phyloP scores from a whole-genome alignment of 106 monocot species.

The Platanthera guangdongensis region DNA sequence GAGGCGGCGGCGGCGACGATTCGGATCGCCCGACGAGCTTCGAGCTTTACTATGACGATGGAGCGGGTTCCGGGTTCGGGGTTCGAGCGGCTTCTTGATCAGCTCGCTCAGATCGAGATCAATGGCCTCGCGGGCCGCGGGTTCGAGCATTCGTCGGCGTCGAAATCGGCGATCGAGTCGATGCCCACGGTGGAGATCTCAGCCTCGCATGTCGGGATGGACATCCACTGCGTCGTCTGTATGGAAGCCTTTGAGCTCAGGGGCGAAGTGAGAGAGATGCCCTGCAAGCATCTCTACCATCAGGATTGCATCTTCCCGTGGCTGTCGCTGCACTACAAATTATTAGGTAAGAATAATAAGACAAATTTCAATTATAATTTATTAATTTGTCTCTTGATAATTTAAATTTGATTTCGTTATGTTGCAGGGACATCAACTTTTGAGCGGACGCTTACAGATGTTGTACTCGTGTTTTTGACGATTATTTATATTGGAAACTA shows the following conservation, averaged over 20 bases:
- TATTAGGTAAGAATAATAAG: no score
- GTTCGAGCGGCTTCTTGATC: conserved; percentile 63
- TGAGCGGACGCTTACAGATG: no score
- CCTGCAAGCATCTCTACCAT: conserved; percentile 56
- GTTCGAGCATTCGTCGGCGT: conserved; percentile 42
- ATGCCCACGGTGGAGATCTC: conserved; percentile 45
- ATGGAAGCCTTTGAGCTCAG: conserved; percentile 43
- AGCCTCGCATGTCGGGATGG: conserved; percentile 16
- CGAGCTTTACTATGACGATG: conserved; percentile 75
- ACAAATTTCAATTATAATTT: no score
- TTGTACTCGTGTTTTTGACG: no score
- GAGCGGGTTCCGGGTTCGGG: conserved; percentile 54
- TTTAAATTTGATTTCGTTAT: no score
- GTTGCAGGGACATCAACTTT: no score
- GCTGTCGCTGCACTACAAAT: conserved; percentile 32
- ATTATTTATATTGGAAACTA: no score
- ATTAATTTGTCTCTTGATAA: no score
- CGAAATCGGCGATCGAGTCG: conserved; percentile 61
- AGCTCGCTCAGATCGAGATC: conserved; percentile 57
- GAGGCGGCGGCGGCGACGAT: neutral
- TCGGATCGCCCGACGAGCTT: conserved; percentile 13
- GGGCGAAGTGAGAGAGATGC: conserved; percentile 38
- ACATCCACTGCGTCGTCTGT: conserved; percentile 42
- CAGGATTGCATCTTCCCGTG: conserved; percentile 56
- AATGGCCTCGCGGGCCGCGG: conserved; percentile 13